Evolutionary conservation across 2,329 filamentous ascomycete species (phyloP).

Genomic region (Nigrograna mackinnonii): DNA sequence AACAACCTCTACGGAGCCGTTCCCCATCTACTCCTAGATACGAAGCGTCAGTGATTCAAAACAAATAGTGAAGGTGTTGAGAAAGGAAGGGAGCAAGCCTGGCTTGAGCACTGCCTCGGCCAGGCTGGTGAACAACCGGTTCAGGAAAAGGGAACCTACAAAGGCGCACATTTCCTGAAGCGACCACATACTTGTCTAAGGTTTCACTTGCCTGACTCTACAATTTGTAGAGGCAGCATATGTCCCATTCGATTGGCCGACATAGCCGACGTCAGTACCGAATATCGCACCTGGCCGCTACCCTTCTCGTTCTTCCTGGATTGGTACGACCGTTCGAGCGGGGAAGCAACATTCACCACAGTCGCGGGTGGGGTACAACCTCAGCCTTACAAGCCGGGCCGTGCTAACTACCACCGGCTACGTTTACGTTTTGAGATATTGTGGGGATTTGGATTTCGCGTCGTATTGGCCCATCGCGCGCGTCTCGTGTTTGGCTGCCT

Average conservation of each 20-base stretch:
- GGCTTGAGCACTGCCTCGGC: conserved; percentile 11
- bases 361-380: neutral
- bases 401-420: neutral
- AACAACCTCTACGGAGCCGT: no score
- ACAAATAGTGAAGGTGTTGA: neutral
- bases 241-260: conserved; percentile 16
- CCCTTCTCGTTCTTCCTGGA: neutral
- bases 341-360: neutral
- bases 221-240: conserved; percentile 1
- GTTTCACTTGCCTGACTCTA: no score
- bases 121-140: conserved; percentile 4
- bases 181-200: no score
- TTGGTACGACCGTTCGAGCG: neutral
- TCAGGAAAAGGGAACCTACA: neutral
- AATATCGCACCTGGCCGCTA: neutral
- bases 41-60: neutral
- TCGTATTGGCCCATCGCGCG: neutral
- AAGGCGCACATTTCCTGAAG: neutral
- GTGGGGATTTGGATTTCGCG: neutral
- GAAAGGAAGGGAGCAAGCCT: neutral
- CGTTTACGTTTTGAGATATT: neutral
- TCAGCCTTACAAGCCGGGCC: neutral
- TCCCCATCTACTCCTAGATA: no score
- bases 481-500: neutral
- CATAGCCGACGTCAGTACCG: conserved; percentile 1